Conservation (phyloP, 192 early-diverging fungal species). For the Chytriomyces confervae region DNA sequence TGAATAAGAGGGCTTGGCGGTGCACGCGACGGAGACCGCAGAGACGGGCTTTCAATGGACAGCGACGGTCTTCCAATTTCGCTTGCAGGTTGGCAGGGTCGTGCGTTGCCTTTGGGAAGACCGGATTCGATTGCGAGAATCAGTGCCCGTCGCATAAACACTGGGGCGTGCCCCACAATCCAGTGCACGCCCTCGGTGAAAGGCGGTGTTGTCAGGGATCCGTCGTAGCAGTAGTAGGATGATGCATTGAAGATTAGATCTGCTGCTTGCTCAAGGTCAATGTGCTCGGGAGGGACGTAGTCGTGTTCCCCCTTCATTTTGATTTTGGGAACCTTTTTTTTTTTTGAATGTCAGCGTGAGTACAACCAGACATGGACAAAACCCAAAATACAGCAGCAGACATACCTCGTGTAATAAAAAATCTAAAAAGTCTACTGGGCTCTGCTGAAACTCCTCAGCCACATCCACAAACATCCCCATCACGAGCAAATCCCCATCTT, state of each 20-base stretch:
- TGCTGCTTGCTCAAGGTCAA: constrained; percentile 20
- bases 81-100: background rate
- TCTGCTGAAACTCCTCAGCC: background rate
- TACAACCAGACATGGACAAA: no score
- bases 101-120: constrained; percentile 23
- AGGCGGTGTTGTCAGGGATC: constrained; percentile 31
- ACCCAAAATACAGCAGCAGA: no score
- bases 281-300: background rate
- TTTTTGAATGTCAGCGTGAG: no score
- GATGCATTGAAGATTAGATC: background rate
- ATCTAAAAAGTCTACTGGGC: constrained; percentile 14
- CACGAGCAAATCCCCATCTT: constrained; percentile 23
- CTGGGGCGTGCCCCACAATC: constrained; percentile 14
- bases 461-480: constrained; percentile 29
- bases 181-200: constrained; percentile 33
- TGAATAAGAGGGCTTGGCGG: no score
- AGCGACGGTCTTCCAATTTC: no score
- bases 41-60: no score
- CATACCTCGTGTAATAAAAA: constrained; percentile 1
- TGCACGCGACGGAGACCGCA: no score
- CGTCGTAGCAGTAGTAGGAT: constrained; percentile 25
- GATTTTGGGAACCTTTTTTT: no score
- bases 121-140: constrained; percentile 15
- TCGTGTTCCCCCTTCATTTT: no score
- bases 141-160: constrained; percentile 6